A percentile compares a stretch with the other conserved stretches of the same genome.
Evolutionary conservation across 108 stramenopile genomes (phyloP).

Genomic region (Nannochloropsis salina): DNA sequence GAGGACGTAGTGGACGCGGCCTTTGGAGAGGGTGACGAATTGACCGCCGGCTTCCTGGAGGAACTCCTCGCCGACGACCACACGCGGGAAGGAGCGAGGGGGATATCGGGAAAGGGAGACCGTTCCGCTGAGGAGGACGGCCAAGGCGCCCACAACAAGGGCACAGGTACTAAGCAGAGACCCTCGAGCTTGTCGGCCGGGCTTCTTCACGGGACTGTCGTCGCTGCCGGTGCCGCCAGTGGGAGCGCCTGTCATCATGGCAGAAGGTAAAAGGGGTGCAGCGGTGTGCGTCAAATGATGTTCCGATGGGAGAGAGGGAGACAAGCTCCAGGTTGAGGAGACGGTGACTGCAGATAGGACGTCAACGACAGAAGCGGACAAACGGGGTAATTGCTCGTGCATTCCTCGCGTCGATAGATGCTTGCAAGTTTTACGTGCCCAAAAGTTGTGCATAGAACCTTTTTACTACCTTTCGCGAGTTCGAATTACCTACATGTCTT

Average conservation of each 20-base stretch:
- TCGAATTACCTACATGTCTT: too few species aligned
- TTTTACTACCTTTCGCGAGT: too few species aligned
- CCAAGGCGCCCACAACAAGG: not conserved
- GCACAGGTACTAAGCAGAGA: not conserved
- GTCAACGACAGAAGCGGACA: too few species aligned
- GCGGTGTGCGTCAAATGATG: too few species aligned
- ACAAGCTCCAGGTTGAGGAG: too few species aligned
- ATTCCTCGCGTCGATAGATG: too few species aligned
- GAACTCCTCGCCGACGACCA: not conserved
- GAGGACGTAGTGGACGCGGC: conserved; percentile 12
- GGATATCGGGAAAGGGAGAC: not conserved
- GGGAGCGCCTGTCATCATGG: not conserved
- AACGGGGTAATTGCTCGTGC: too few species aligned
- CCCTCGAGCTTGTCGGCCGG: not conserved
- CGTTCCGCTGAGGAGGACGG: not conserved
- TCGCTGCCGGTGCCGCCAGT: not conserved
- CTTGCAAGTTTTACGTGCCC: too few species aligned
- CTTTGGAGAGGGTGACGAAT: not conserved
- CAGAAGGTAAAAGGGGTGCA: too few species aligned
- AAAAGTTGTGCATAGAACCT: too few species aligned
- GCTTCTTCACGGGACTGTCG: not conserved
- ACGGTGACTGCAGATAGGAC: too few species aligned
- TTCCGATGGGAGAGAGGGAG: too few species aligned
- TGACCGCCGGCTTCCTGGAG: not conserved
- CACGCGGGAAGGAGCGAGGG: not conserved